Evolutionary conservation across 805 yeast species (phyloP), one percentile per base, ranked within the genome.

Genomic region (Ogataea nakhonphanomensis): DNA sequence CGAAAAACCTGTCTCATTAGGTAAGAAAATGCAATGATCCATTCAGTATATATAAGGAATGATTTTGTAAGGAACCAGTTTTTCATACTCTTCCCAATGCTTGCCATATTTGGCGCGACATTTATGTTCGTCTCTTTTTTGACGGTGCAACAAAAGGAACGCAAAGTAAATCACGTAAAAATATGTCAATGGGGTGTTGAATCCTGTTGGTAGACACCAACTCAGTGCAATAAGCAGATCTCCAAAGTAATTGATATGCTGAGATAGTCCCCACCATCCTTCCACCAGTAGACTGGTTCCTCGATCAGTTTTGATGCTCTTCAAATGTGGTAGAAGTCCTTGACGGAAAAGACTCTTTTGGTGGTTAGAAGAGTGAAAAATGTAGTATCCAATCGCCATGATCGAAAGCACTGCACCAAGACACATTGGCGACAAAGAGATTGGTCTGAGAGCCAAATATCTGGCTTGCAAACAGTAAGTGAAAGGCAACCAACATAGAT

Each of bases 241-340:
- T 30, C 99, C 99, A 43, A 90, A 74, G 64, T 93, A 93, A 59
- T 93, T 93, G 58, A 87, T 88, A 61, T 93, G 99, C 51, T 95
- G 95, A 6, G 95, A 80, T 13, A 71, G 61, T 2, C 84, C 84
- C 99, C 99, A 93, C 99, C 98, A 93, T 3, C 98, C 96, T 55
- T 88, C 93, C 39, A 80, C 76, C 32, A 93, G 66, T 48, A 93
- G 72, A 56, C 78, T 84, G 20, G 95, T 82, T 1, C 95, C 95
- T 11, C 84, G 77, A 23, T 73, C 68, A 0, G 97, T 83, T 48
- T 76, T 67, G 44, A 93, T 84, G 39, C 76, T 80, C 46, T 78
- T 74, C 65, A 88, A 66, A 56, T 86, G 79, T 2, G 70, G 59
- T 43, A 89, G 71, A 51, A 82, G 76, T 11, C 96, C 95, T 47